Evolutionary conservation across 208 protist species (phyloP).

Genomic region (Crithidia bombi): DNA sequence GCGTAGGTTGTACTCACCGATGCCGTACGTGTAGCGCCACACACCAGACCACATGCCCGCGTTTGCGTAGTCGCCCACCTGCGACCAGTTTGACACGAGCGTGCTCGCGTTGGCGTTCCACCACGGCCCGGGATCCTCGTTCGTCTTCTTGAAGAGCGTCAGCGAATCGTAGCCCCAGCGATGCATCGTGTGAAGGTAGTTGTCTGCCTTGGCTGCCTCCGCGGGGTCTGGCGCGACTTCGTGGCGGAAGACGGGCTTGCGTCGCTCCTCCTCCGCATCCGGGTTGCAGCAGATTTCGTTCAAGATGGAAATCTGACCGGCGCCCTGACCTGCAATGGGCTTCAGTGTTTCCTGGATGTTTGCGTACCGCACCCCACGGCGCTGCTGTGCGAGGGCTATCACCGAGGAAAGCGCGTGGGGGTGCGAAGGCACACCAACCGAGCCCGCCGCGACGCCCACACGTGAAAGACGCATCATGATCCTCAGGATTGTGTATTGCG

Average conservation of each 20-base stretch:
- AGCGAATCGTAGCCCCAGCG: slow-evolving; percentile 89
- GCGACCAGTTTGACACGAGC: slow-evolving; percentile 82
- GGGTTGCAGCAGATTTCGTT: slow-evolving; percentile 90
- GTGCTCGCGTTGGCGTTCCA: slow-evolving; percentile 90
- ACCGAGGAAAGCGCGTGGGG: background rate
- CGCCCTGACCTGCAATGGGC: slow-evolving; percentile 70
- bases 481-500: background rate
- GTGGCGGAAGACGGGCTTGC: slow-evolving; percentile 76
- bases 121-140: slow-evolving; percentile 89
- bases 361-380: slow-evolving; percentile 71
- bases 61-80: slow-evolving; percentile 90
- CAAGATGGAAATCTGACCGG: slow-evolving; percentile 84
- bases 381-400: slow-evolving; percentile 22
- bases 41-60: slow-evolving; percentile 91
- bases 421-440: background rate
- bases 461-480: slow-evolving; percentile 31
- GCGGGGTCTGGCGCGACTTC: slow-evolving; percentile 55
- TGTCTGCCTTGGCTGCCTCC: slow-evolving; percentile 16
- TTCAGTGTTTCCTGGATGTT: slow-evolving; percentile 86
- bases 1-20: slow-evolving; percentile 89
- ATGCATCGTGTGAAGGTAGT: slow-evolving; percentile 80
- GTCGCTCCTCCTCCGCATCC: slow-evolving; percentile 84
- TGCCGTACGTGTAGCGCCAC: slow-evolving; percentile 89
- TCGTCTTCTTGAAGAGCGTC: slow-evolving; percentile 85
- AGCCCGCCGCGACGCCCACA: slow-evolving; percentile 2